phyloP scores from a whole-genome alignment of 2,329 filamentous ascomycete species.

The Aureobasidium sp. region DNA sequence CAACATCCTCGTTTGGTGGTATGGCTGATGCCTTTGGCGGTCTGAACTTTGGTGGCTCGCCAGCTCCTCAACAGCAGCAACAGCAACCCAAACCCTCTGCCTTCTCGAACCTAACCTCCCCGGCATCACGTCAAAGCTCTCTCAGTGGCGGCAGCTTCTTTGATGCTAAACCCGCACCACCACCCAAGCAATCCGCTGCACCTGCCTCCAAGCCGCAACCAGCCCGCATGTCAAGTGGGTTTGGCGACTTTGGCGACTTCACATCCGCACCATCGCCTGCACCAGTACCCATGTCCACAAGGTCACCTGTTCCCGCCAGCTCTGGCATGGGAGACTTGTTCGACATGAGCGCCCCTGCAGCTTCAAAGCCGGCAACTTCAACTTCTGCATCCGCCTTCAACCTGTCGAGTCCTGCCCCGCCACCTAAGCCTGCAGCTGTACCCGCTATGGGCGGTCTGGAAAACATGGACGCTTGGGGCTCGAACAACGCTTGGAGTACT shows the following conservation, averaged over 20 bases:
- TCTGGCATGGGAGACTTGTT: conserved; percentile 67
- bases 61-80: conserved; percentile 35
- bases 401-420: conserved; percentile 51
- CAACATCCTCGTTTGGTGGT: conserved; percentile 51
- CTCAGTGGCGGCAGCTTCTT: conserved; percentile 77
- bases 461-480: conserved; percentile 73
- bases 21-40: conserved; percentile 74
- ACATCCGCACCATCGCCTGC: conserved; percentile 56
- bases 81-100: conserved; percentile 48
- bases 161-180: conserved; percentile 50
- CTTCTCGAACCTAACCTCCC: conserved; percentile 56
- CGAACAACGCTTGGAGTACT: conserved; percentile 72
- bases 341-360: conserved; percentile 53
- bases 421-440: conserved; percentile 28
- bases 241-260: conserved; percentile 47
- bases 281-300: conserved; percentile 33
- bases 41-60: conserved; percentile 48
- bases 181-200: conserved; percentile 40
- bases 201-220: conserved; percentile 38
- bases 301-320: conserved; percentile 40
- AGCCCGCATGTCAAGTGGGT: conserved; percentile 48
- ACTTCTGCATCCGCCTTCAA: conserved; percentile 69
- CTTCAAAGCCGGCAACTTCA: conserved; percentile 30
- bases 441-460: conserved; percentile 38
- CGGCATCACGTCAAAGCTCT: conserved; percentile 37